phyloP scores from a whole-genome alignment of 169 alveolate genomes.

The Plasmodium relictum region DNA sequence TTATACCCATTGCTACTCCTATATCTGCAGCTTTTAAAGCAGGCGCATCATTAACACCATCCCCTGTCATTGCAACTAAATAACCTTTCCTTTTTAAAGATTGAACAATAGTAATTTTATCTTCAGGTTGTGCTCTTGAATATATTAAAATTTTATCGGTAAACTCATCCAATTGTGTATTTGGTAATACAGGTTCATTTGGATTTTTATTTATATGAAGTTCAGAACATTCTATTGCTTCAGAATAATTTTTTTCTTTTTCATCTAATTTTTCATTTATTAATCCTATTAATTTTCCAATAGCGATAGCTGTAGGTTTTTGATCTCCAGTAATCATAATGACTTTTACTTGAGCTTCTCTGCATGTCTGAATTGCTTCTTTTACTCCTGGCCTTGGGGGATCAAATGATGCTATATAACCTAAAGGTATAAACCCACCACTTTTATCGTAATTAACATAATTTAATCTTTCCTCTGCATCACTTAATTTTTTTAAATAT shows the following conservation, averaged over 20 bases:
- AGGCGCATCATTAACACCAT: slow-evolving; percentile 99
- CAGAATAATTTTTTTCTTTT: not conserved
- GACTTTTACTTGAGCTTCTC: slow-evolving; percentile 98
- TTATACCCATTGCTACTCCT: slow-evolving; percentile 99
- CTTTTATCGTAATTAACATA: slow-evolving; percentile 67
- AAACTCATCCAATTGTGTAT: slow-evolving; percentile 85
- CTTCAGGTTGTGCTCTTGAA: slow-evolving; percentile 92
- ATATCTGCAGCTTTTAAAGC: slow-evolving; percentile 99
- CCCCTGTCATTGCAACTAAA: slow-evolving; percentile 98
- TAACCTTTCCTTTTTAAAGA: slow-evolving; percentile 92
- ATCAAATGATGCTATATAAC: slow-evolving; percentile 94
- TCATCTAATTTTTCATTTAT: slow-evolving; percentile 11
- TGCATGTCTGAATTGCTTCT: slow-evolving; percentile 95
- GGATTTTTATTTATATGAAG: slow-evolving; percentile 88
- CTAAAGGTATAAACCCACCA: slow-evolving; percentile 83
- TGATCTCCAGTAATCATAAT: slow-evolving; percentile 93
- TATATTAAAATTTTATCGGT: slow-evolving; percentile 87
- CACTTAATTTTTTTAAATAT: slow-evolving; percentile 80
- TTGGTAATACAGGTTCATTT: slow-evolving; percentile 83
- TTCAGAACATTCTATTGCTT: slow-evolving; percentile 65
- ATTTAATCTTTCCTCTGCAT: slow-evolving; percentile 89
- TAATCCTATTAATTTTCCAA: slow-evolving; percentile 97
- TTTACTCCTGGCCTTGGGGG: slow-evolving; percentile 98
- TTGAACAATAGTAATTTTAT: slow-evolving; percentile 92
- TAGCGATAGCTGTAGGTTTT: slow-evolving; percentile 67